A percentile compares a stretch with the other conserved stretches of the same genome.
Conservation (phyloP, 345 rosid genomes). For the Melastoma malabathricum region DNA sequence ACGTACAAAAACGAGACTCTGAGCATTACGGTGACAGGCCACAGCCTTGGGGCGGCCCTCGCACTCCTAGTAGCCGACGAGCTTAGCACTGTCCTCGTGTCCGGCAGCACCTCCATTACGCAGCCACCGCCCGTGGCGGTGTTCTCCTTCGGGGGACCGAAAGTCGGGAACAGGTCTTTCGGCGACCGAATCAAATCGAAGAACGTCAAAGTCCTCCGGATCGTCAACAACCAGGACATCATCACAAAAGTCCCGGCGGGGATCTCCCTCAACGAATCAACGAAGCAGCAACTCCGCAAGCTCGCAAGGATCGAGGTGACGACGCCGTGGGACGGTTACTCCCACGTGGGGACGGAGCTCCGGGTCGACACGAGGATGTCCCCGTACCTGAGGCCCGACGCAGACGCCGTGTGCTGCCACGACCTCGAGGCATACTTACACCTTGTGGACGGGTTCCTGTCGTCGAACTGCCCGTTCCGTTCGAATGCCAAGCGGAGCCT, state of each 20-base stretch:
- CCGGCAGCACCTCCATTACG: conserved; percentile 6
- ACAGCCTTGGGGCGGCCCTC: conserved; percentile 89
- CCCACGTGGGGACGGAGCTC: conserved; percentile 57
- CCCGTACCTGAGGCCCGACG: conserved; percentile 45
- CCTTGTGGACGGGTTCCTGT: conserved; percentile 70
- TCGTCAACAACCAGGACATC: conserved; percentile 72
- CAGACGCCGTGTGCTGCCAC: conserved; percentile 74
- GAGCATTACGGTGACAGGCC: conserved; percentile 80
- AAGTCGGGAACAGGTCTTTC: conserved; percentile 62
- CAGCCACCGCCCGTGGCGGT: conserved; percentile 52
- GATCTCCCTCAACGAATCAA: conserved; percentile 21
- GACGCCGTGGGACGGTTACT: conserved; percentile 39
- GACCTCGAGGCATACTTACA: conserved; percentile 74
- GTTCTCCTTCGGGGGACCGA: conserved; percentile 87
- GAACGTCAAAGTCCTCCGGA: conserved; percentile 53
- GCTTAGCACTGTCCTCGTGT: conserved; percentile 28
- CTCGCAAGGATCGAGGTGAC: conserved; percentile 26
- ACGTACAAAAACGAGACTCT: conserved; percentile 54
- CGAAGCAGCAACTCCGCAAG: conserved; percentile 17
- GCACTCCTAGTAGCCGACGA: conserved; percentile 67
- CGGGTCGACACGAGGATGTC: conserved; percentile 59
- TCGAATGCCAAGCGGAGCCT: conserved; percentile 87
- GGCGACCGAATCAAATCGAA: conserved; percentile 25
- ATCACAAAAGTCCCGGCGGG: conserved; percentile 70
- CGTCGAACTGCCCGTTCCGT: conserved; percentile 72